Base-by-base conservation (phyloP, 345 rosid genomes). In the Aurinia saxatilis region DNA sequence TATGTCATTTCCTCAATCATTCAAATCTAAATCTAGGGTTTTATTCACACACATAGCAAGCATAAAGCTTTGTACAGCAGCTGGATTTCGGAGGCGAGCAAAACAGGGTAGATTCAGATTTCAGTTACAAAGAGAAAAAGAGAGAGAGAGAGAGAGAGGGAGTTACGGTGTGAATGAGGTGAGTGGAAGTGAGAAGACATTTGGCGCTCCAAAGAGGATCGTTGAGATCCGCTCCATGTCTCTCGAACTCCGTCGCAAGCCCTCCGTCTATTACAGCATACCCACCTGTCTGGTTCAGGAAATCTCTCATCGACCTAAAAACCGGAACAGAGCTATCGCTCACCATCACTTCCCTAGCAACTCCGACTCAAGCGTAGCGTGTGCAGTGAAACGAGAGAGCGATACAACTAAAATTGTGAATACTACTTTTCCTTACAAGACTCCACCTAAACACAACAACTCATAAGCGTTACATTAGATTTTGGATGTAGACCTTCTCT, bases 131-230 rank as follows among this genome's bases (percentile, higher is more conserved):
- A 34, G 2, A 21, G 12, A 2, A 11, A 18, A 12, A 52, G 0
- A 5, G 29, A n/a, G 10, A 57, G 5, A 25, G 34, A 57, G 1
- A 41, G 1, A 40, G 27, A 23, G 27, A 23, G 27, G 16, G 63
- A 33, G 33, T 18, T 50, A 63, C 74, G 55, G 68, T 25, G 72
- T 78, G 89, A 63, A 87, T 69, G 78, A 82, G 88, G 62, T 82
- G 81, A 68, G 90, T 80, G 47, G 88, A 84, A 12, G 81, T 76
- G 73, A 82, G 75, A 19, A 87, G 91, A 63, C 91, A 84, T 77
- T 82, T 82, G 78, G 95, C 88, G 66, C 91, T 84, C 91, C 91
- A 87, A 57, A 87, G 87, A 25, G 91, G 88, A 71, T 87, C 91
- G 44, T 82, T 84, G 60, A 87, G 91, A 76, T 87, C 87, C 41